Conservation (phyloP, 202 grass and related monocot species). For the Hordeum pubiflorum region DNA sequence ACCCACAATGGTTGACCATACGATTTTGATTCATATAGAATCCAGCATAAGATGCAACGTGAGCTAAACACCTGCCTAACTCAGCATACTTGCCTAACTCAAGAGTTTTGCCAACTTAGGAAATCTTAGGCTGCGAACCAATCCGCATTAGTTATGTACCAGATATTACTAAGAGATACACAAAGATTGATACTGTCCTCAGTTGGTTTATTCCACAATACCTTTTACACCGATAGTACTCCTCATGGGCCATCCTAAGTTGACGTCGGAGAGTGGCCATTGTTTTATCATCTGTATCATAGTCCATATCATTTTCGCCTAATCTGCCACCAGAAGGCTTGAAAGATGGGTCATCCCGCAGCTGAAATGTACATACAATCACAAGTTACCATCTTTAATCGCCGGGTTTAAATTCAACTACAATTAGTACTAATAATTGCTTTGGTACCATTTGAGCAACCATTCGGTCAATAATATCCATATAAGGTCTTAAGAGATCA, state of each 20-base stretch:
- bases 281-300: slow-evolving; percentile 98
- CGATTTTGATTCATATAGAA: background rate
- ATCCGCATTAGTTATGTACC: background rate
- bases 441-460: slow-evolving; percentile 77
- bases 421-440: slow-evolving; percentile 5
- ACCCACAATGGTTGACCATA: background rate
- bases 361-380: slow-evolving; percentile 38
- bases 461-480: slow-evolving; percentile 98
- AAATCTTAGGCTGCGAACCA: background rate
- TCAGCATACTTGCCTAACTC: background rate
- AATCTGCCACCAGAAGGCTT: slow-evolving; percentile 94
- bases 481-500: slow-evolving; percentile 87
- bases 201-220: slow-evolving; percentile 8
- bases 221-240: slow-evolving; percentile 99
- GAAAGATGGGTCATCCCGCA: slow-evolving; percentile 81
- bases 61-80: background rate
- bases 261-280: slow-evolving; percentile 92
- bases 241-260: slow-evolving; percentile 88
- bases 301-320: slow-evolving; percentile 99
- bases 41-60: background rate
- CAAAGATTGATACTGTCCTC: background rate
- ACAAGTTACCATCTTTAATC: slow-evolving; percentile 17
- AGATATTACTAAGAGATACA: slow-evolving; percentile 30
- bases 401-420: slow-evolving; percentile 1
- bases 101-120: background rate